These are phyloP conservation scores for Cutaneotrichosporon dermatis DNA, from an alignment of 1,284 basidiomycete species.

Conservation along the genomic window DNA sequence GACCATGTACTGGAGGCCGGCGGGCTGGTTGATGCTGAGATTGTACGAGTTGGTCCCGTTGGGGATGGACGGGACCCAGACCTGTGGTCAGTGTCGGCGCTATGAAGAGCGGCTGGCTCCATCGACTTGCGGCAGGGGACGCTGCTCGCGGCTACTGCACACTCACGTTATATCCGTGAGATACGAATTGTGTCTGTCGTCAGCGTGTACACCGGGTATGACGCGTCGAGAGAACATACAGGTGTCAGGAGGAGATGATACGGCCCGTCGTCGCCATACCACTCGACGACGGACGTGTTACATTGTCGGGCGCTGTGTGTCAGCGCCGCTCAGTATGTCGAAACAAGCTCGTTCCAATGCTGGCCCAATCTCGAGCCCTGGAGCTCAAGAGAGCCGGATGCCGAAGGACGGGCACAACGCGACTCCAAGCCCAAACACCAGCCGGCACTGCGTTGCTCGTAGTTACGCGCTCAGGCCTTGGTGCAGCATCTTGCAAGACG, in stretches of 20 bases:
- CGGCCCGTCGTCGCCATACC: constrained; percentile 45
- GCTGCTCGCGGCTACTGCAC: no score
- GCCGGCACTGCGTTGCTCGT: no score
- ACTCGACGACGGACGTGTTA: constrained; percentile 15
- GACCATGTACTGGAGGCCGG: constrained; percentile 36
- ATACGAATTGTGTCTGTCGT: constrained; percentile 26
- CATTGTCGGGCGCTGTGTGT: constrained; percentile 13
- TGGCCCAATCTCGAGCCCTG: no score
- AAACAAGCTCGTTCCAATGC: background rate
- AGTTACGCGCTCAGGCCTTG: no score
- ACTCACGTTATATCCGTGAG: constrained; percentile 43
- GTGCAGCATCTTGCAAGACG: no score
- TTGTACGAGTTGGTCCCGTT: constrained; percentile 31
- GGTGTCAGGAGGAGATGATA: constrained; percentile 46
- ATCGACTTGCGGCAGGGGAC: no score
- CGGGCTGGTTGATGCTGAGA: constrained; percentile 36
- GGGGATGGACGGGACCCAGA: constrained; percentile 40
- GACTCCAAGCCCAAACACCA: no score
- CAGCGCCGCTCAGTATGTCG: background rate
- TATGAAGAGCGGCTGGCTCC: no score
- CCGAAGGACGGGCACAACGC: no score
- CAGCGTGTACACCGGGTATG: constrained; percentile 14
- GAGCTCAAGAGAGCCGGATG: no score
- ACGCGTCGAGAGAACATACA: constrained; percentile 21
- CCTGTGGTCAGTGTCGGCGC: constrained; percentile 21